Evolutionary conservation across 228 moss, liverwort and hornwort genomes (phyloP).

Genomic region (Sphagnum magellanicum): DNA sequence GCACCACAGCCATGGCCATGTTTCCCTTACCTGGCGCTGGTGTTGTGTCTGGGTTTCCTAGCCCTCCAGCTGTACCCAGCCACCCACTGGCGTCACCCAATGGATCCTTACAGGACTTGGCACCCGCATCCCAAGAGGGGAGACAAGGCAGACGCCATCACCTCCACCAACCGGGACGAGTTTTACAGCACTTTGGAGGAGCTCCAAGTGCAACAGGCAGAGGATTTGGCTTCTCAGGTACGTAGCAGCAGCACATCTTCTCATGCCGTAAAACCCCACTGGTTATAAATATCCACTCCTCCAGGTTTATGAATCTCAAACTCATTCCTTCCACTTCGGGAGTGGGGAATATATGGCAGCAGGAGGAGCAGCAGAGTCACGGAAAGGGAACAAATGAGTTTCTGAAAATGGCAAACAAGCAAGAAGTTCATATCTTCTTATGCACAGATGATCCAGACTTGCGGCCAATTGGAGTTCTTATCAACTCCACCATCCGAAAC

Average conservation of each 20-base stretch:
- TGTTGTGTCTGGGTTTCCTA: conserved; percentile 48
- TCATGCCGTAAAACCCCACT: no score
- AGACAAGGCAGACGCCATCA: conserved; percentile 17
- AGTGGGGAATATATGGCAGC: conserved; percentile 3
- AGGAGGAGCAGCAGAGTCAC: conserved; percentile 18
- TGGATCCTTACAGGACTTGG: conserved; percentile 47
- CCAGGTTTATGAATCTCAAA: background rate
- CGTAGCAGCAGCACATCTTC: no score
- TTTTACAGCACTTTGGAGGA: conserved; percentile 39
- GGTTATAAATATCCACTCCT: background rate
- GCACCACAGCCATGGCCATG: conserved; percentile 70
- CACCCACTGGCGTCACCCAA: conserved; percentile 66
- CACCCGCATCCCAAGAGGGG: conserved; percentile 19
- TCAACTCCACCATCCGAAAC: conserved; percentile 76
- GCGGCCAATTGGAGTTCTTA: conserved; percentile 71
- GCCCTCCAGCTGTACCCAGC: conserved; percentile 75
- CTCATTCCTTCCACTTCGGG: background rate
- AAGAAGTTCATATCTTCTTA: conserved; percentile 50
- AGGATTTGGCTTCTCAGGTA: background rate
- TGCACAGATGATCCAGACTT: conserved; percentile 69
- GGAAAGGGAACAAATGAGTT: conserved; percentile 24
- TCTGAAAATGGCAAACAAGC: conserved; percentile 33
- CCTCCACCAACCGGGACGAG: conserved; percentile 10
- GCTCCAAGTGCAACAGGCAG: conserved; percentile 24
- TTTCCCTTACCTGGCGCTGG: conserved; percentile 43